These are phyloP conservation scores for Phyllosticta citrichinensis DNA, from an alignment of 2,329 filamentous ascomycete genomes.

Conservation along the genomic window DNA sequence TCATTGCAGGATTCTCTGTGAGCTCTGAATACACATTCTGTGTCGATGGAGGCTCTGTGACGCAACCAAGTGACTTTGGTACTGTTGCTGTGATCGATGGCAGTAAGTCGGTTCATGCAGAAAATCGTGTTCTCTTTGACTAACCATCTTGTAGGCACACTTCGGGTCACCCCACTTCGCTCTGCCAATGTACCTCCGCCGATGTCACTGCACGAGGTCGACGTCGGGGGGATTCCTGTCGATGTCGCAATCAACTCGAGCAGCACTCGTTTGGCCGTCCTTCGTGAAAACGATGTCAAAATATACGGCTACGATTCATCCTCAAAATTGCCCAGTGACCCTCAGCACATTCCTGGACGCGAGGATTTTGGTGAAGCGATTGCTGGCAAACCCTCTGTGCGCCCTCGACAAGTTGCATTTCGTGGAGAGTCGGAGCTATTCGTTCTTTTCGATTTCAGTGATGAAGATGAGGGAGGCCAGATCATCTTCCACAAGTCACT, in stretches of 20 bases:
- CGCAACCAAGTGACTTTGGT: conserved; percentile 65
- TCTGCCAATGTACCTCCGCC: conserved; percentile 82
- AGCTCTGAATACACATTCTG: conserved; percentile 59
- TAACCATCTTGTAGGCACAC: conserved; percentile 31
- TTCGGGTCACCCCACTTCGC: conserved; percentile 80
- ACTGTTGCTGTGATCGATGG: conserved; percentile 80
- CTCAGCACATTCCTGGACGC: not conserved
- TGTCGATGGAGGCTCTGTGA: conserved; percentile 57
- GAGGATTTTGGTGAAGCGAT: not conserved
- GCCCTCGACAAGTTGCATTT: conserved; percentile 40
- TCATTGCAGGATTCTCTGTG: conserved; percentile 38
- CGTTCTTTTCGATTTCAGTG: conserved; percentile 25
- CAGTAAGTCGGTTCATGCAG: conserved; percentile 30
- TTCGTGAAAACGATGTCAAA: conserved; percentile 57
- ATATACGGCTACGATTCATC: conserved; percentile 60
- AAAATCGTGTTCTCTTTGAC: not conserved
- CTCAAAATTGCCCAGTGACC: conserved; percentile 39
- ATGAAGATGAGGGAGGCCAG: conserved; percentile 18
- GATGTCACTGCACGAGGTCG: conserved; percentile 73
- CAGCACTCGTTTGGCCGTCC: conserved; percentile 49
- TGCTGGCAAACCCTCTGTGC: conserved; percentile 8
- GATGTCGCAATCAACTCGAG: conserved; percentile 60
- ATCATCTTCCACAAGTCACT: conserved; percentile 2
- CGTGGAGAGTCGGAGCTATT: conserved; percentile 28
- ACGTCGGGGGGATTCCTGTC: conserved; percentile 50